These are phyloP conservation scores for Zostera marina DNA, from an alignment of 116 monocot genomes.

Conservation along the genomic window DNA sequence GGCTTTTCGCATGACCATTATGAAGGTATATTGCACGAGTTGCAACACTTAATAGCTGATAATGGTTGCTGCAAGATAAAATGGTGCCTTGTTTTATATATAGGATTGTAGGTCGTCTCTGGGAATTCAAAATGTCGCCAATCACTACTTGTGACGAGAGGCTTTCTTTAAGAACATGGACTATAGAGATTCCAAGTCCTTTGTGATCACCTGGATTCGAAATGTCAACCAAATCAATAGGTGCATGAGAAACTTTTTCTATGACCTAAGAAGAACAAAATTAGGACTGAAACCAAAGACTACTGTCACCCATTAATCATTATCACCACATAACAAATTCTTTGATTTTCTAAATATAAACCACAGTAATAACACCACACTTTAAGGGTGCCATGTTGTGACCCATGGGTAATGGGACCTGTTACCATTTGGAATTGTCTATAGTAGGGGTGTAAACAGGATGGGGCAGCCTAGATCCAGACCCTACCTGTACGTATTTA, in stretches of 20 bases:
- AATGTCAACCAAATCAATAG: slow-evolving; percentile 67
- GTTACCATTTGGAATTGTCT: too few relatives aligned
- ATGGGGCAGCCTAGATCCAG: too few relatives aligned
- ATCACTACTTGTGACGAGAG: slow-evolving; percentile 32
- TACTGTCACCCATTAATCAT: not conserved
- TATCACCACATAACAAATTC: not conserved
- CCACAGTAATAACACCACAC: too few relatives aligned
- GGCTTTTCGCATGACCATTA: slow-evolving; percentile 83
- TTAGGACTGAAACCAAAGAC: not conserved
- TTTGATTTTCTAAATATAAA: too few relatives aligned
- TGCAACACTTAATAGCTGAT: slow-evolving; percentile 79
- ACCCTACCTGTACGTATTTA: too few relatives aligned
- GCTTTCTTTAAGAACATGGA: slow-evolving; percentile 43
- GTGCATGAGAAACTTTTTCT: slow-evolving; percentile 60
- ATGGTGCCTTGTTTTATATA: slow-evolving; percentile 83
- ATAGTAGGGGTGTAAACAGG: too few relatives aligned
- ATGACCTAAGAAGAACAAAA: slow-evolving; percentile 33
- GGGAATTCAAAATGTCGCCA: slow-evolving; percentile 40
- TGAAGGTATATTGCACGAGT: slow-evolving; percentile 86
- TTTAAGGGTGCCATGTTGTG: too few relatives aligned
- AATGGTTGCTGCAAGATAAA: slow-evolving; percentile 89
- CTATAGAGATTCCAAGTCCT: slow-evolving; percentile 61
- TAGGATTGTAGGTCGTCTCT: slow-evolving; percentile 91
- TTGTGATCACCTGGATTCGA: slow-evolving; percentile 68
- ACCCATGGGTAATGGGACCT: too few relatives aligned